Evolutionary conservation across 225 moss, liverwort and hornwort species (phyloP).

Genomic region (Pseudoscleropodium purum): DNA sequence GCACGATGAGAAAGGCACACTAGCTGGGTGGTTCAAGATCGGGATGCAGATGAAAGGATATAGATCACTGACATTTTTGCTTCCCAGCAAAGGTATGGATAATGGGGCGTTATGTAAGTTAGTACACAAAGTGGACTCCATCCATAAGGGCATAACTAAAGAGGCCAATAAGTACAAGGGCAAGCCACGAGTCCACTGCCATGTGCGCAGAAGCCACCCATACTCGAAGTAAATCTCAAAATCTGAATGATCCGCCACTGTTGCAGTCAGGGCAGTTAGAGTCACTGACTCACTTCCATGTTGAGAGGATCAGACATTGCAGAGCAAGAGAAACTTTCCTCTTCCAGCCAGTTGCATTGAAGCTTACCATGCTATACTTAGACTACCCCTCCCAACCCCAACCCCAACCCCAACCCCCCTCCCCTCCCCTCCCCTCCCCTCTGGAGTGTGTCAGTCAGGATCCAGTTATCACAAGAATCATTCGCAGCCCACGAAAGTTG

Average conservation of each 20-base stretch:
- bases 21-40: not conserved
- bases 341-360: not conserved
- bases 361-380: not conserved
- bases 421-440: no score
- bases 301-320: not conserved
- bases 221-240: not conserved
- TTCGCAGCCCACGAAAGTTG: not conserved
- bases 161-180: not conserved
- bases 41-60: not conserved
- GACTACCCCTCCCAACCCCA: no score
- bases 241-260: not conserved
- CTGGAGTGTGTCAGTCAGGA: not conserved
- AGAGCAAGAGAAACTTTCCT: not conserved
- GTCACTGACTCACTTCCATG: slow-evolving; percentile 19
- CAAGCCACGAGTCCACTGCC: slow-evolving; percentile 2
- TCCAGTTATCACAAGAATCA: not conserved
- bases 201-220: not conserved
- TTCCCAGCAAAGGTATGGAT: not conserved
- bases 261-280: slow-evolving; percentile 17
- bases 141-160: not conserved
- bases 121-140: not conserved
- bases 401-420: not conserved
- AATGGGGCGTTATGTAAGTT: not conserved
- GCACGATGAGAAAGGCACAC: not conserved
- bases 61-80: slow-evolving; percentile 1